Evolutionary conservation across 1,139 yeast species (phyloP).

Genomic region (Pichia sp.): DNA sequence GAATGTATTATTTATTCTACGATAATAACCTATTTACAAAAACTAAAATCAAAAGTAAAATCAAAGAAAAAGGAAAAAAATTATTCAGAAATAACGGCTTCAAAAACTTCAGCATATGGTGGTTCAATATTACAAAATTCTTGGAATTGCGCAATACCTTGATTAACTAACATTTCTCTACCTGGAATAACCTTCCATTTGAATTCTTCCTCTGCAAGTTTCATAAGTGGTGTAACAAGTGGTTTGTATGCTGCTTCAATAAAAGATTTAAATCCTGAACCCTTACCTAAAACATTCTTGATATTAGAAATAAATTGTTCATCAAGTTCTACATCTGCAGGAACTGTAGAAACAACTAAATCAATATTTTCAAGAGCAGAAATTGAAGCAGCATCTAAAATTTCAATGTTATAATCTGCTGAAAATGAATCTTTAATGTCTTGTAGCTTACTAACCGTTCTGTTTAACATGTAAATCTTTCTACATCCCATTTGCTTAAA

Average conservation of each 20-base stretch:
- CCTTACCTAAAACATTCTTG: slow-evolving; percentile 42
- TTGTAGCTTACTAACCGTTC: slow-evolving; percentile 63
- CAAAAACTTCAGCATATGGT: slow-evolving; percentile 53
- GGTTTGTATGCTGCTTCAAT: slow-evolving; percentile 96
- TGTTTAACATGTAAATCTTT: slow-evolving; percentile 71
- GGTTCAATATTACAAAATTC: slow-evolving; percentile 69
- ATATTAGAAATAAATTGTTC: slow-evolving; percentile 39
- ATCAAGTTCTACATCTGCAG: slow-evolving; percentile 78
- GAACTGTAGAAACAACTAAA: slow-evolving; percentile 77
- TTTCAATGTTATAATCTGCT: slow-evolving; percentile 46
- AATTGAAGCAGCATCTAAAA: slow-evolving; percentile 47
- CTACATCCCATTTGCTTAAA: slow-evolving; percentile 71
- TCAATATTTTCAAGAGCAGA: slow-evolving; percentile 43
- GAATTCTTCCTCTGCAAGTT: slow-evolving; percentile 52
- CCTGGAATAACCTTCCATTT: slow-evolving; percentile 80
- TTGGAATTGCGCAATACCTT: slow-evolving; percentile 82
- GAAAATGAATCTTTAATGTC: slow-evolving; percentile 62
- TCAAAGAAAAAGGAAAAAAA: no score
- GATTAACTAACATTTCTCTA: slow-evolving; percentile 83
- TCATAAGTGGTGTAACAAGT: slow-evolving; percentile 75
- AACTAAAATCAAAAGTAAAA: no score
- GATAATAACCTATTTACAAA: no score
- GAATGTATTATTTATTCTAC: no score
- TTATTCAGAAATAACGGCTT: slow-evolving; percentile 43
- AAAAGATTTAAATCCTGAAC: slow-evolving; percentile 46